Base-by-base conservation (phyloP, 371 early-diverging fungal genomes). In the Fennellomyces sp. region DNA sequence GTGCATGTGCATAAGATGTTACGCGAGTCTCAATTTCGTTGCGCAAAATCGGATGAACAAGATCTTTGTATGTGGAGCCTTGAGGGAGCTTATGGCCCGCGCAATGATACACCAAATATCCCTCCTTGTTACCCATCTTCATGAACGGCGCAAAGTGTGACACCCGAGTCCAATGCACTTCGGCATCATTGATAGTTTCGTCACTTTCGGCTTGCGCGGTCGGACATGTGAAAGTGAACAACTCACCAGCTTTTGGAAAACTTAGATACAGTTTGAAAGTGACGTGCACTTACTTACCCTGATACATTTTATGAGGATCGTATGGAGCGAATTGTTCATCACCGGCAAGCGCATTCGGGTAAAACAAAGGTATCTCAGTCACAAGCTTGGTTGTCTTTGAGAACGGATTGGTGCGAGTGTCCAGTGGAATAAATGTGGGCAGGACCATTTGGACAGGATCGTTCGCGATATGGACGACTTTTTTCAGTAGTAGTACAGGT, bases 381-480 rank as follows among this genome's bases (percentile, higher is more conserved):
- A 67, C 52, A 27, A 75, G 27, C 13, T 61, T 28, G 4, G 66
- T 52, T 0, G 64, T 68, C 0, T 30, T 45, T 13, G 55, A 36
- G 41, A 51, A 68, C 3, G 60, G 61, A 45, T 68, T 71, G 10
- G 42, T 52, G 11, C 70, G 64, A 0, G 55, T 49, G 25, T 67
- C 60, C 31, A 71, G 35, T 3, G 70, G 66, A 26, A 70, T 62
- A 27, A 19, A 15, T n/a, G 50, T 29, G 45, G 76, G 76, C 15
- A 75, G 28, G 3, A 63, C 68, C 72, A 75, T 71, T 33, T 75
- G 76, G 2, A 75, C 72, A 50, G 76, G 76, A 25, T 75, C 68
- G 49, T 75, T 75, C 17, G 76, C 76, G 42, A 75, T 75, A 63
- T 71, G 72, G 8, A 75, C 53, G 6, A 75, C 76, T 70, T 41